A percentile compares a stretch with the other conserved stretches of the same genome.
Evolutionary conservation across 1,284 basidiomycete species (phyloP).

Genomic region (Termitomyces sp.): DNA sequence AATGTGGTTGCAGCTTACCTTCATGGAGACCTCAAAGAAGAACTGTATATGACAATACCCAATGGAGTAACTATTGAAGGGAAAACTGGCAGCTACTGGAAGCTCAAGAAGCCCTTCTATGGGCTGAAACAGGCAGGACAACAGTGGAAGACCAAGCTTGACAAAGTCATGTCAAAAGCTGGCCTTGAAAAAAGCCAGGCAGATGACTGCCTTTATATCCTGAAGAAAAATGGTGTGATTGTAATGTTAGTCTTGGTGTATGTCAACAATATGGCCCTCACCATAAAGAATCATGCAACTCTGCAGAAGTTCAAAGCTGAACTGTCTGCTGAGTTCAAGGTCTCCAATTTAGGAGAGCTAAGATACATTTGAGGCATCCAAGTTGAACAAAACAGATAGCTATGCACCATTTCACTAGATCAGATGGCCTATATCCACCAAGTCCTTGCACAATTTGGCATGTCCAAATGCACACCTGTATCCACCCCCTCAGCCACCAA

Average conservation of each 20-base stretch:
- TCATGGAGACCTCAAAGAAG: constrained; percentile 18
- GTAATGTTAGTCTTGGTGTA: constrained; percentile 10
- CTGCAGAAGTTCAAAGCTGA: constrained; percentile 3
- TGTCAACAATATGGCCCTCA: constrained; percentile 12
- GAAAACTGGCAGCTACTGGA: constrained; percentile 1
- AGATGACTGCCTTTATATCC: constrained; percentile 21
- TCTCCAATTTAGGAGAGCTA: not conserved
- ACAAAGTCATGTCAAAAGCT: constrained; percentile 11
- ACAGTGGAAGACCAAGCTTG: constrained; percentile 20
- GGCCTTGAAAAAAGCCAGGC: constrained; percentile 12
- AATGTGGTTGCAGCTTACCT: constrained; percentile 27
- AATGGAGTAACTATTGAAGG: not conserved
- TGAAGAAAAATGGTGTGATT: constrained; percentile 7
- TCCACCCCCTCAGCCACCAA: not conserved
- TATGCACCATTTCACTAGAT: not conserved
- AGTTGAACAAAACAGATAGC: not conserved
- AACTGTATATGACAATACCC: constrained; percentile 18
- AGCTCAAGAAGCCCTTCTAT: constrained; percentile 17
- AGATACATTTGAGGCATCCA: not conserved
- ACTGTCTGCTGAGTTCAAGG: not conserved
- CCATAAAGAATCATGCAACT: not conserved
- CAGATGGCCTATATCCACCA: not conserved
- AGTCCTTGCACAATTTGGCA: not conserved
- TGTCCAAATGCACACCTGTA: not conserved
- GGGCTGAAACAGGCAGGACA: constrained; percentile 19